A percentile compares a stretch with the other conserved stretches of the same genome.
Conservation (phyloP, 2,329 filamentous ascomycete species). For the Zymoseptoria passerinii region DNA sequence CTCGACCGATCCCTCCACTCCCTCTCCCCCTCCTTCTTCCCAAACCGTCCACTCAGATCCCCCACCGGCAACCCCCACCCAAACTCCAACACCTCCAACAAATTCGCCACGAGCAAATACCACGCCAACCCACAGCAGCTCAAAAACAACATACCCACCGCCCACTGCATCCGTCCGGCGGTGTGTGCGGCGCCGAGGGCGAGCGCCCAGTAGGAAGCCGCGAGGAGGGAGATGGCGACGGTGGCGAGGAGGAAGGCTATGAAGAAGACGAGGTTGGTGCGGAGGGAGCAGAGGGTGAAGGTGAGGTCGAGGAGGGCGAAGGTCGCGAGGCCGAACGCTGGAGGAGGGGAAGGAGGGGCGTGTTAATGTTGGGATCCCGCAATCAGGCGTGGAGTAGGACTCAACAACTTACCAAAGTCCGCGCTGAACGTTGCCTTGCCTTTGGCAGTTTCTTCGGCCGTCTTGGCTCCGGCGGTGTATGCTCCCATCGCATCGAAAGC, state of each 20-base stretch:
- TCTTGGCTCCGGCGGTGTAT: neutral
- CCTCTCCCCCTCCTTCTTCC: neutral
- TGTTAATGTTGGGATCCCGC: constrained; percentile 12
- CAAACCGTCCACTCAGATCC: constrained; percentile 1
- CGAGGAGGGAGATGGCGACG: constrained; percentile 2
- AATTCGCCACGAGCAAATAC: constrained; percentile 6
- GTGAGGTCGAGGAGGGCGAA: constrained; percentile 11
- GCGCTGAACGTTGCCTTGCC: constrained; percentile 2
- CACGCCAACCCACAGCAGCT: constrained; percentile 4
- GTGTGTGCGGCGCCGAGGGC: neutral
- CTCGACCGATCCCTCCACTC: neutral
- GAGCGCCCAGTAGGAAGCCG: constrained; percentile 3
- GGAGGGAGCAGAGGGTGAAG: constrained; percentile 3
- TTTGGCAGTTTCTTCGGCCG: neutral
- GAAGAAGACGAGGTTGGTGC: constrained; percentile 6
- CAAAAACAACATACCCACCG: constrained; percentile 1
- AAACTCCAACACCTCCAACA: constrained; percentile 6
- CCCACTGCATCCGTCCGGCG: constrained; percentile 2
- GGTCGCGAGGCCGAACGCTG: constrained; percentile 6
- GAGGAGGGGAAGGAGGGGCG: neutral
- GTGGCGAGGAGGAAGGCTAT: constrained; percentile 1
- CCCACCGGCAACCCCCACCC: constrained; percentile 3
- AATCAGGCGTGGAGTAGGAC: neutral
- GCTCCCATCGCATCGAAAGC: neutral
- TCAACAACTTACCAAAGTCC: constrained; percentile 3